phyloP scores from a whole-genome alignment of 2,329 filamentous ascomycete species.

The Epichloe sibirici region DNA sequence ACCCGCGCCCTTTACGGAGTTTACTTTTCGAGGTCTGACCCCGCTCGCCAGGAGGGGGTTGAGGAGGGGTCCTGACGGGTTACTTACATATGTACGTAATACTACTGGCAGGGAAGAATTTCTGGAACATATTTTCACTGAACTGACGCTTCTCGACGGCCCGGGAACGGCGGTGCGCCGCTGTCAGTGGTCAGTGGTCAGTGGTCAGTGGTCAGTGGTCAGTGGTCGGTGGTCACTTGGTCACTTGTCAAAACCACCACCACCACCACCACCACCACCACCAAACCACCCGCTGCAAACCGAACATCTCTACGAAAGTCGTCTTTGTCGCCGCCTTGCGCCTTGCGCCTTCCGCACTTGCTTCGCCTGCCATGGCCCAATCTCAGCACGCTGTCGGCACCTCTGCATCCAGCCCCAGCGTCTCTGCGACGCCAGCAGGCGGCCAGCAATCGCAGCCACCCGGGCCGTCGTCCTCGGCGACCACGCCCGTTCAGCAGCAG shows the following conservation, averaged over 20 bases:
- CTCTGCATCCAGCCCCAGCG: constrained; percentile 10
- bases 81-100: too few relatives aligned
- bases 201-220: background rate
- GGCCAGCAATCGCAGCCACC: constrained; percentile 4
- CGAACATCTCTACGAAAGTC: constrained; percentile 12
- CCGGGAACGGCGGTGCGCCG: constrained; percentile 5
- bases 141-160: constrained; percentile 8
- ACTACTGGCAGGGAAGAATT: too few relatives aligned
- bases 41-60: too few relatives aligned
- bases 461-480: constrained; percentile 1
- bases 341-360: background rate
- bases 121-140: too few relatives aligned
- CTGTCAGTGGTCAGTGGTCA: background rate
- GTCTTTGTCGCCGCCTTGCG: background rate
- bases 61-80: too few relatives aligned
- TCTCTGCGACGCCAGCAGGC: constrained; percentile 9
- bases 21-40: too few relatives aligned
- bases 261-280: background rate
- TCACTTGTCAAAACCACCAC: background rate
- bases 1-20: too few relatives aligned
- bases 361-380: constrained; percentile 11
- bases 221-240: too few relatives aligned
- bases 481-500: constrained; percentile 2
- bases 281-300: constrained; percentile 21
- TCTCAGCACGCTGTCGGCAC: constrained; percentile 9